phyloP scores from a whole-genome alignment of 805 yeast genomes.

The Danielia reshetovae region DNA sequence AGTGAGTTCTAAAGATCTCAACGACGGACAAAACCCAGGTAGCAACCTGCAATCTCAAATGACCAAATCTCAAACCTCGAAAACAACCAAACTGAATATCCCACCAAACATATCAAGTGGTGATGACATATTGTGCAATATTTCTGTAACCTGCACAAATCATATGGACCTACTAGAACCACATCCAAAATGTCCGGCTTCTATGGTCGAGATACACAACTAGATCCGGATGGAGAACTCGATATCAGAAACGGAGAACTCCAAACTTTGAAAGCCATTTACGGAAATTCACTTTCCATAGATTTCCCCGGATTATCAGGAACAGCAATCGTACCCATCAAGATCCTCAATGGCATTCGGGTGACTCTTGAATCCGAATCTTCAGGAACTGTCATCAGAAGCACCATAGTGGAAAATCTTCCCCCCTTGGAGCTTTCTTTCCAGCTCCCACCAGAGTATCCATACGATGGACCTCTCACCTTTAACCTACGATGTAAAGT shows the following conservation, averaged over 20 bases:
- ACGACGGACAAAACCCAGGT: no score
- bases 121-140: no score
- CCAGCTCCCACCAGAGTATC: slow-evolving; percentile 32
- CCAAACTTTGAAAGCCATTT: slow-evolving; percentile 38
- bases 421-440: slow-evolving; percentile 30
- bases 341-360: slow-evolving; percentile 15
- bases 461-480: slow-evolving; percentile 23
- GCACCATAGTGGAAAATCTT: slow-evolving; percentile 18
- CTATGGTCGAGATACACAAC: no score
- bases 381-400: neutral
- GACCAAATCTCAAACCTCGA: no score
- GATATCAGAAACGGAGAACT: slow-evolving; percentile 35
- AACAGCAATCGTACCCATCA: slow-evolving; percentile 22
- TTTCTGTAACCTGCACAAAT: no score
- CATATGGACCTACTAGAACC: no score
- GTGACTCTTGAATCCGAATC: slow-evolving; percentile 8
- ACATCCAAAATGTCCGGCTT: no score
- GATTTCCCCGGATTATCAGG: slow-evolving; percentile 18
- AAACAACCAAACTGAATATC: no score
- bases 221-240: neutral
- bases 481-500: slow-evolving; percentile 26
- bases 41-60: no score
- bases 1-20: no score
- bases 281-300: slow-evolving; percentile 27
- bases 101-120: no score